Base-by-base conservation (phyloP, 2,329 filamentous ascomycete species). In the Colletotrichum noveboracense region DNA sequence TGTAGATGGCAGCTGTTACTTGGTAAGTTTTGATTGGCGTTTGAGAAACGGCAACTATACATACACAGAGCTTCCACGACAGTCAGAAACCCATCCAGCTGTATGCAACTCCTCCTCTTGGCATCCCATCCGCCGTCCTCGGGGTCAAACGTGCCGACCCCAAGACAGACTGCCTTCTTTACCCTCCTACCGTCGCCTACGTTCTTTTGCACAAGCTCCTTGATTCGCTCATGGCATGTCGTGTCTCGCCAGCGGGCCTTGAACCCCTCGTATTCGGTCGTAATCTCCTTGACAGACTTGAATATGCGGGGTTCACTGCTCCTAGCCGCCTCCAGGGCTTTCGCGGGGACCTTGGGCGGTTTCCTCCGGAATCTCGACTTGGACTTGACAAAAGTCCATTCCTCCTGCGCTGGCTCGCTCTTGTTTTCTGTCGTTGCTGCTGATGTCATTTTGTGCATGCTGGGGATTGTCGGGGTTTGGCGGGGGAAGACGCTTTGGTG, bases 61-160 rank as follows among this genome's bases (percentile, higher is more conserved):
- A 26, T 74, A 89, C 88, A 82, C 1, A 91, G 65, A 16, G 83
- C 78, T 3, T 86, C 82, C 3, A 91, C 85, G 12, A 92, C 84
- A 56, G 82, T 78, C 21, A 88, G 78, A 77, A 93, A 91, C 3
- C 89, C 90, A 30, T 86, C 85, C 2, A 91, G 85, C 80, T 93
- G 91, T 55, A 89, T 79, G 76, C 89, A 89, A 2, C 89, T 86
- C 4, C 85, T 85, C 65, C 87, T 83, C 76, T 86, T 87, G 3
- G 84, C 83, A n/a, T 87, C 85, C 83, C 84, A 87, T 0, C 84
- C 85, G 1, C 85, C 87, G 60, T 89, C 86, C 5, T 82, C 81
- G 3, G 89, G 88, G 66, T 91, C 89, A 75, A 91, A 91, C 0
- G 89, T 86, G 3, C 91, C 91, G 3, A 90, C 82, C 0, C 91